Evolutionary conservation across 148 eudicot genomes (phyloP).

Genomic region (Rhododendron williamsianum): DNA sequence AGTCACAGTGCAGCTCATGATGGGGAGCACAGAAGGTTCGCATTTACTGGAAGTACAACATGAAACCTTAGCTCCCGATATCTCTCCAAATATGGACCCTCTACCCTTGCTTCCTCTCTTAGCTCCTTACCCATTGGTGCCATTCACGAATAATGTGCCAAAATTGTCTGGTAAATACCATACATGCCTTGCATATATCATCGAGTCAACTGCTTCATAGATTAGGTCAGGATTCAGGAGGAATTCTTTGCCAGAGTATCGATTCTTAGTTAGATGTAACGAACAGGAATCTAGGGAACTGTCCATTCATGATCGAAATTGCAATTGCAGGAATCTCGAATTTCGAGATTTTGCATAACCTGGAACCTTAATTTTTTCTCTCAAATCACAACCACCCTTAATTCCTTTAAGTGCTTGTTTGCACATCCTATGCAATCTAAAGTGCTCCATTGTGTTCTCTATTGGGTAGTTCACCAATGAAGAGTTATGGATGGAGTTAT

Average conservation of each 20-base stretch:
- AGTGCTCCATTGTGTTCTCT: too few relatives aligned
- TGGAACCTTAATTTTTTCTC: not conserved
- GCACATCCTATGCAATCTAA: too few relatives aligned
- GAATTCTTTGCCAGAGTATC: not conserved
- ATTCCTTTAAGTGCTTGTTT: not conserved
- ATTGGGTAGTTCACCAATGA: too few relatives aligned
- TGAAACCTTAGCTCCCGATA: not conserved
- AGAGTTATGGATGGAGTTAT: too few relatives aligned
- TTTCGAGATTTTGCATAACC: not conserved
- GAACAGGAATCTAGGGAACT: not conserved
- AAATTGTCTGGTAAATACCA: conserved; percentile 23
- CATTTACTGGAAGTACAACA: not conserved
- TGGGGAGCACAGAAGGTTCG: not conserved
- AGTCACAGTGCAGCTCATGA: conserved; percentile 8
- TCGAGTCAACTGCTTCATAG: not conserved
- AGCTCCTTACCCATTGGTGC: conserved; percentile 34
- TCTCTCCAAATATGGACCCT: conserved; percentile 15
- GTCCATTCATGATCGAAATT: not conserved
- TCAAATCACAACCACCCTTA: not conserved
- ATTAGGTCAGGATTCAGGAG: not conserved
- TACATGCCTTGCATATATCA: not conserved
- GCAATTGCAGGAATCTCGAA: not conserved
- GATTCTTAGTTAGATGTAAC: not conserved
- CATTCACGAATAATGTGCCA: conserved; percentile 21
- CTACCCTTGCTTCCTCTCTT: conserved; percentile 19